These are phyloP conservation scores for Lomentospora prolificans DNA, from an alignment of 2,329 filamentous ascomycete genomes.

Conservation along the genomic window DNA sequence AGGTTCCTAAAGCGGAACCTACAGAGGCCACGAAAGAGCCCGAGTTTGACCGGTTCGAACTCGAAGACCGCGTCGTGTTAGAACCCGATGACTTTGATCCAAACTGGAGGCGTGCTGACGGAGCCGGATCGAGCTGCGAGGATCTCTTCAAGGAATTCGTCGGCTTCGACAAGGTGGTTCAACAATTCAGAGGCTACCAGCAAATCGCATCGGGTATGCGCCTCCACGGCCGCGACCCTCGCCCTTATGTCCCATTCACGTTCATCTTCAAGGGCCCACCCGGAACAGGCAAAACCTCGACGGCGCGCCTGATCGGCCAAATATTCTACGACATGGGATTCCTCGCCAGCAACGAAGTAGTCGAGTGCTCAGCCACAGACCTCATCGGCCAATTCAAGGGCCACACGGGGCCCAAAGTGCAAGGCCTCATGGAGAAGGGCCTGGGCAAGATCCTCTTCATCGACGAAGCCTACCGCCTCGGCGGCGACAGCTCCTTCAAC, in stretches of 20 bases:
- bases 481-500: constrained; percentile 40
- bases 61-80: constrained; percentile 39
- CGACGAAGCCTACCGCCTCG: constrained; percentile 61
- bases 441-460: constrained; percentile 61
- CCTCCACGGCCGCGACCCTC: constrained; percentile 24
- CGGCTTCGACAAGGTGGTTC: constrained; percentile 46
- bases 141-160: constrained; percentile 52
- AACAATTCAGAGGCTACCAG: constrained; percentile 44
- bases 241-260: constrained; percentile 52
- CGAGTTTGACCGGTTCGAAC: background rate
- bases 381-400: constrained; percentile 60
- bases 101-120: constrained; percentile 41
- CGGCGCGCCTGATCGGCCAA: constrained; percentile 63
- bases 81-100: constrained; percentile 71
- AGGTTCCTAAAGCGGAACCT: no score
- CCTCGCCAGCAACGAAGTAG: constrained; percentile 46
- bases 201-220: constrained; percentile 22
- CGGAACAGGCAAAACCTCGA: constrained; percentile 65
- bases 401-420: constrained; percentile 56
- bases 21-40: background rate
- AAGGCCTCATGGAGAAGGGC: constrained; percentile 44
- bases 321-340: constrained; percentile 69
- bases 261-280: constrained; percentile 59
- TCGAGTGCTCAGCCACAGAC: constrained; percentile 59
- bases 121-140: constrained; percentile 24